These are phyloP conservation scores for Mallotus japonicus DNA, from an alignment of 441 rosid species.

Conservation along the genomic window DNA sequence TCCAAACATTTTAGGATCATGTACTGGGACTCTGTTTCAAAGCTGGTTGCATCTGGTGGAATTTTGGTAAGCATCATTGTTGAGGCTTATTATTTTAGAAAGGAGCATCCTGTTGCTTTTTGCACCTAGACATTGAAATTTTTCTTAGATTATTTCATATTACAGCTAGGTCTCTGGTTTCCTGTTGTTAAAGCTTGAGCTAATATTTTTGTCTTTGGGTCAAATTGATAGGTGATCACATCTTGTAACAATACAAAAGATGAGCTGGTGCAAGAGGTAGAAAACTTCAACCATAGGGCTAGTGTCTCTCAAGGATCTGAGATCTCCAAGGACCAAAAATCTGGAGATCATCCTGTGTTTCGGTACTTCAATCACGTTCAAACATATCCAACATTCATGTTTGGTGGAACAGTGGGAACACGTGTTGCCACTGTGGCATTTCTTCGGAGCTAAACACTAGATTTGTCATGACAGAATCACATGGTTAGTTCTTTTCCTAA, in stretches of 20 bases:
- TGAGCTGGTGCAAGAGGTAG: conserved; percentile 77
- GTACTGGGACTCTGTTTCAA: conserved; percentile 90
- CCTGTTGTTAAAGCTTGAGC: neutral
- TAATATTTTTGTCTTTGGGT: neutral
- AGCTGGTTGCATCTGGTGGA: conserved; percentile 75
- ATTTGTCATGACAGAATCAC: neutral
- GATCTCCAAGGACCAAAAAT: conserved; percentile 37
- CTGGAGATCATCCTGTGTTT: conserved; percentile 43
- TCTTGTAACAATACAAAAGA: conserved; percentile 83
- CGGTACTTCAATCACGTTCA: conserved; percentile 75
- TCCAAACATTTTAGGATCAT: conserved; percentile 49
- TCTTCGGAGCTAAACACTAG: conserved; percentile 46
- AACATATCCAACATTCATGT: conserved; percentile 79
- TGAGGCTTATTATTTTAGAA: neutral
- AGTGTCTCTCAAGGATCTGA: conserved; percentile 34
- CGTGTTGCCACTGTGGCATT: conserved; percentile 95
- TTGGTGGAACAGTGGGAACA: conserved; percentile 79
- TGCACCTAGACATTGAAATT: neutral
- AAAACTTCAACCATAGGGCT: conserved; percentile 50
- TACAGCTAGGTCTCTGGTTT: neutral
- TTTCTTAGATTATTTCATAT: neutral
- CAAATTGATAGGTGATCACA: conserved; percentile 59
- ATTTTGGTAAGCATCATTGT: conserved; percentile 54
- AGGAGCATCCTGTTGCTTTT: neutral
- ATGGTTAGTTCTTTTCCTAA: conserved; percentile 15